These are phyloP conservation scores for Aspergillus sp. DNA, from an alignment of 2,329 filamentous ascomycete species.

Conservation along the genomic window DNA sequence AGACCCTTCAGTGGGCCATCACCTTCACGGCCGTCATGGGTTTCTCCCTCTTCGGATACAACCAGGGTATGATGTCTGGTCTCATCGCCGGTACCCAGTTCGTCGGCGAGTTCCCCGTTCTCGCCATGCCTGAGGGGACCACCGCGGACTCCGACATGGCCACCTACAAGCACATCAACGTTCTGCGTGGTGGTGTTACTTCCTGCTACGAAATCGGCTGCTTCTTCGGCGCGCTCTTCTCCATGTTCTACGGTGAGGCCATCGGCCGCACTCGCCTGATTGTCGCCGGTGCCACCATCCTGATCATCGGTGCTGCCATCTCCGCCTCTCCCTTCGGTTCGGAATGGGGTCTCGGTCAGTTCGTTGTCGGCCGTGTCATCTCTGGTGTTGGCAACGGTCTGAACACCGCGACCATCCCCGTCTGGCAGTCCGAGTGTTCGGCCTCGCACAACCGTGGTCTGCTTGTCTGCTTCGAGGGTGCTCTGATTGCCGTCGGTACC, in stretches of 20 bases:
- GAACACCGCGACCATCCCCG: constrained; percentile 42
- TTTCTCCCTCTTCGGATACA: constrained; percentile 52
- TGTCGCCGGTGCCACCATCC: constrained; percentile 55
- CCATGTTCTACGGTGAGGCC: constrained; percentile 28
- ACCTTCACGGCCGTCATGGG: constrained; percentile 42
- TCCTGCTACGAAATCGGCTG: constrained; percentile 54
- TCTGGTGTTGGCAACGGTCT: constrained; percentile 41
- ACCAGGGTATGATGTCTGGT: constrained; percentile 37
- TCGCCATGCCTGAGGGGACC: constrained; percentile 7
- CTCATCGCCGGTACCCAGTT: constrained; percentile 30
- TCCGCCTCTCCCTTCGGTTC: constrained; percentile 22
- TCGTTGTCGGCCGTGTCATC: constrained; percentile 39
- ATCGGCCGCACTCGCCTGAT: constrained; percentile 44
- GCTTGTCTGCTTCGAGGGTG: constrained; percentile 36
- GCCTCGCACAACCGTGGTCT: constrained; percentile 34
- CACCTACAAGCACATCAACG: constrained; percentile 29
- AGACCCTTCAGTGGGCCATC: constrained; percentile 22
- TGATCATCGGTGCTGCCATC: constrained; percentile 35
- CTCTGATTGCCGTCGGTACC: constrained; percentile 33
- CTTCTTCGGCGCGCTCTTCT: constrained; percentile 35
- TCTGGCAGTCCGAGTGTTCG: constrained; percentile 41
- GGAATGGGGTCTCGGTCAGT: constrained; percentile 38
- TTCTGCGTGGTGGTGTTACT: constrained; percentile 53
- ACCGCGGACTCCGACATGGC: constrained; percentile 31
- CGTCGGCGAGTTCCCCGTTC: constrained; percentile 22